phyloP scores from a whole-genome alignment of 2,329 filamentous ascomycete species.

The Neofusicoccum parvum region DNA sequence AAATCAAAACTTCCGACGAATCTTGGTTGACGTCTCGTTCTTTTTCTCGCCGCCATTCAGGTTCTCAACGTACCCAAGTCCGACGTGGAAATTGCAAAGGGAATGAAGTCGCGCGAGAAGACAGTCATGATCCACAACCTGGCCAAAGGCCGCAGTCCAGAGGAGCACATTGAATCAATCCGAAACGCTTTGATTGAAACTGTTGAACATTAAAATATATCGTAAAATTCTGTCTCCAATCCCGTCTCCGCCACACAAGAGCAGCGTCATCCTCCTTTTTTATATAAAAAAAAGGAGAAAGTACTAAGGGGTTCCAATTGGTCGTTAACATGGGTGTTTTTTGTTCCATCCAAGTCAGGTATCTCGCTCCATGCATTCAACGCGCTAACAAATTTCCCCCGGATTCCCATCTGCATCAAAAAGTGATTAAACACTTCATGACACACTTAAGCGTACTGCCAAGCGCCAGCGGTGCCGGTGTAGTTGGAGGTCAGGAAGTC shows the following conservation, averaged over 20 bases:
- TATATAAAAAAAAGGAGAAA: neutral
- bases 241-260: neutral
- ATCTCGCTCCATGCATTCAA: neutral
- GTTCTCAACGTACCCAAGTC: constrained; percentile 65
- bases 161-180: constrained; percentile 30
- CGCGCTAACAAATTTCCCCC: neutral
- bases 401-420: neutral
- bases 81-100: constrained; percentile 63
- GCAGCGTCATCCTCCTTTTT: neutral
- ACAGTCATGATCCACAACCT: constrained; percentile 45
- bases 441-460: constrained; percentile 33
- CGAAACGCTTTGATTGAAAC: constrained; percentile 13
- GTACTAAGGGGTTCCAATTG: neutral
- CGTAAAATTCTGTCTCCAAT: neutral
- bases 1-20: neutral
- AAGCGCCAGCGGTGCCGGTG: constrained; percentile 30
- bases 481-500: constrained; percentile 34
- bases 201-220: constrained; percentile 7
- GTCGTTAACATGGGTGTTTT: neutral
- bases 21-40: neutral
- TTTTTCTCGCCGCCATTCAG: constrained; percentile 36
- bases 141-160: constrained; percentile 24
- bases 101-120: constrained; percentile 67
- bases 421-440: neutral
- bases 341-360: neutral